Evolutionary conservation across 108 stramenopile genomes (phyloP), one percentile per base, ranked within the genome.

Genomic region (Seminavis robusta): DNA sequence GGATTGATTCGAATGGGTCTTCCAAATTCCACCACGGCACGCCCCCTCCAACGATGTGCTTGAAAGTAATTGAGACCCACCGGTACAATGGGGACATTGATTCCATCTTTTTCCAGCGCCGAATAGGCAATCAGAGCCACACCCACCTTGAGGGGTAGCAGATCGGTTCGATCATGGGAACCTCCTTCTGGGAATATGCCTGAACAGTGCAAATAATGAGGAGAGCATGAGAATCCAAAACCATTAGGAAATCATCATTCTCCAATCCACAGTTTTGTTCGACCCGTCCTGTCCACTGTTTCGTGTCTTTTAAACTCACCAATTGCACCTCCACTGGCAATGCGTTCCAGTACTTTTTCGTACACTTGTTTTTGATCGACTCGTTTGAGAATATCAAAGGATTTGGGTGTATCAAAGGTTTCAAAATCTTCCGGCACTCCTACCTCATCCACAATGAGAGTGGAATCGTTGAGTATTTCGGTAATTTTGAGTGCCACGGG

Each of bases 181-280:
- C 98, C 98, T 2, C 97, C 98, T 65, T 99, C 98, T 1, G 98
- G 98, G 56, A 99, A 99, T 15, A 99, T 99, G n/a, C 89, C 85
- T 31, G 88, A 30, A 51, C 8, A 15, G 16, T 8, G 19, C 8
- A 17, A 46, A 13, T 13, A 17, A 9, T 8, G 44, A 17, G 13
- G 13, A 15, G 19, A 17, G 8, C 11, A 19, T 46, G 44, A 19
- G 19, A 19, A 9, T 17, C 19, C 13, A 37, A 11, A 9, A 13
- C 13, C 13, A 11, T 11, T 9, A 11, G 36, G 36, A 37, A 11
- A 17, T 8, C 44, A 46, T 46, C n/a, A n/a, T n/a, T n/a, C n/a
- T n/a, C n/a, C n/a, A n/a, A n/a, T 9, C 9, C 11, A 37, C 36
- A 37, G 9, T 9, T 11, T 37, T 37, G 9, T 9, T 11, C 9